Evolutionary conservation across 2,329 filamentous ascomycete species (phyloP).

Genomic region (Fusarium sororula): DNA sequence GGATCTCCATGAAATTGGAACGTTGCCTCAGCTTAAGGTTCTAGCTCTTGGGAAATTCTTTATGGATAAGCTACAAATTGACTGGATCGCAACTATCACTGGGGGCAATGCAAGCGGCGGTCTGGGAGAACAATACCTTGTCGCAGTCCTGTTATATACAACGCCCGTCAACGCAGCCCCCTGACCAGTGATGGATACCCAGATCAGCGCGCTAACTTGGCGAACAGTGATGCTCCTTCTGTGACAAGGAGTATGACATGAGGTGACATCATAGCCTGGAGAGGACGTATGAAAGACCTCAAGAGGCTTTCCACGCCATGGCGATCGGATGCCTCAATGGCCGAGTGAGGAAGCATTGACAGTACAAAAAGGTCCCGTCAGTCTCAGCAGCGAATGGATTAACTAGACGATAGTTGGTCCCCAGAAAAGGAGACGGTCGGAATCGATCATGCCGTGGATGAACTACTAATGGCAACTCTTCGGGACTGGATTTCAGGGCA

Average conservation of each 20-base stretch:
- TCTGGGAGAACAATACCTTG: background rate
- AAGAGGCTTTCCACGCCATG: background rate
- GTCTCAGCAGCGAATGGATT: background rate
- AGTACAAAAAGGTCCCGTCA: background rate
- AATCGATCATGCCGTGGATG: background rate
- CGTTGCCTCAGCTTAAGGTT: background rate
- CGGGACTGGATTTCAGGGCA: background rate
- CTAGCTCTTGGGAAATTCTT: background rate
- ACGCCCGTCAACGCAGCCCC: background rate
- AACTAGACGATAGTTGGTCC: background rate
- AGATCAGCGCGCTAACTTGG: background rate
- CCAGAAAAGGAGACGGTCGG: background rate
- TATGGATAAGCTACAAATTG: background rate
- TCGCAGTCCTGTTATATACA: background rate
- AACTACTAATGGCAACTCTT: background rate
- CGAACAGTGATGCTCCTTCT: background rate
- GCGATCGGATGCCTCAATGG: background rate
- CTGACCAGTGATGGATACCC: background rate
- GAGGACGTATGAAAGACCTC: background rate
- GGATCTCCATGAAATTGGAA: background rate
- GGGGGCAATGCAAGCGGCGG: fast-evolving
- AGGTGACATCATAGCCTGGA: background rate
- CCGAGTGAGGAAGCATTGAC: background rate
- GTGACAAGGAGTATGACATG: background rate
- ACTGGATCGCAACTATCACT: background rate